Conservation (phyloP, 2,329 filamentous ascomycete genomes). For the Nothophoma quercina region DNA sequence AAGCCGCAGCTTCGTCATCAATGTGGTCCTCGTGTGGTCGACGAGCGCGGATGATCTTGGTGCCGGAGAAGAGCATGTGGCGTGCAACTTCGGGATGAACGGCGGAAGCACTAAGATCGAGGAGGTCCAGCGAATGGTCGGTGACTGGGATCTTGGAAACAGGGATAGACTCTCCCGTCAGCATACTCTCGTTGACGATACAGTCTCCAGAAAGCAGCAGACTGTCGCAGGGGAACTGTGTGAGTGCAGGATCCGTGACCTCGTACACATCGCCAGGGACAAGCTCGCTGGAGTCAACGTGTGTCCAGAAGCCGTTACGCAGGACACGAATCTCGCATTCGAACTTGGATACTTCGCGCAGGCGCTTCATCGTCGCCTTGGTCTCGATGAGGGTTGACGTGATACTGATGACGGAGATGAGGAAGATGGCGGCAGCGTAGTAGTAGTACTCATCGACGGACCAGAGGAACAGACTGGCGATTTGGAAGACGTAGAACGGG, state of each 20-base stretch:
- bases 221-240: constrained; percentile 91
- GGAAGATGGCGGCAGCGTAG: constrained; percentile 92
- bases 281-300: constrained; percentile 83
- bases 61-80: constrained; percentile 93
- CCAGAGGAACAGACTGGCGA: constrained; percentile 93
- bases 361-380: constrained; percentile 85
- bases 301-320: constrained; percentile 94
- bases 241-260: constrained; percentile 88
- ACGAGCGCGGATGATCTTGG: constrained; percentile 90
- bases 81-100: constrained; percentile 83
- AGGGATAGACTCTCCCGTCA: constrained; percentile 95
- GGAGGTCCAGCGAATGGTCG: constrained; percentile 75
- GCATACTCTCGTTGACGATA: constrained; percentile 99
- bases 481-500: constrained; percentile 97
- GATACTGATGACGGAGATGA: constrained; percentile 94
- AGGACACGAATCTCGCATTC: constrained; percentile 95
- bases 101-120: constrained; percentile 82
- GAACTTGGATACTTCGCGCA: constrained; percentile 91
- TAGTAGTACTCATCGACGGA: constrained; percentile 97
- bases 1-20: constrained; percentile 86
- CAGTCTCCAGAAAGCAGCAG: constrained; percentile 91
- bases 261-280: constrained; percentile 97
- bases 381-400: constrained; percentile 89
- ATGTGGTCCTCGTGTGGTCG: constrained; percentile 85
- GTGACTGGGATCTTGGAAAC: constrained; percentile 90